Conservation (phyloP, 2,329 filamentous ascomycete genomes). For the Ceratocystis albifundus region DNA sequence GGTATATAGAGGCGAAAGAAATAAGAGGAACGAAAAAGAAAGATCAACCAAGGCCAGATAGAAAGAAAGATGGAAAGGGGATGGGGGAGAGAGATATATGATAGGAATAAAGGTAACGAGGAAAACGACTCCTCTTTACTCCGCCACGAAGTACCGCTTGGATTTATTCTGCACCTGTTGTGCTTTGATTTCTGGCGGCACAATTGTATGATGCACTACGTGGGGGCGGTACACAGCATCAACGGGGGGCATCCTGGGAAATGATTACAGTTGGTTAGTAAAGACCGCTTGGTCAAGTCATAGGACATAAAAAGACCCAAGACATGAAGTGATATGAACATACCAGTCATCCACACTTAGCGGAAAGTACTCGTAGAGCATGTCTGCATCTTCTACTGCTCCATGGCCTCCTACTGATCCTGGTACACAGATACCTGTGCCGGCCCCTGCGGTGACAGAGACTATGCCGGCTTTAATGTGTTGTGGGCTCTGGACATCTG, state of each 20-base stretch:
- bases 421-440: neutral
- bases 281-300: neutral
- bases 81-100: neutral
- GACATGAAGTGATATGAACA: slow-evolving; percentile 24
- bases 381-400: slow-evolving; percentile 64
- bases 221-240: slow-evolving; percentile 86
- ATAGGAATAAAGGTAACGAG: slow-evolving; percentile 22
- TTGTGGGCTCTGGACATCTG: slow-evolving; percentile 42
- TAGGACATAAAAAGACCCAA: neutral
- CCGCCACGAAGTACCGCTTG: slow-evolving; percentile 62
- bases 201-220: slow-evolving; percentile 77
- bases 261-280: slow-evolving; percentile 23
- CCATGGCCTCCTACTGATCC: slow-evolving; percentile 39
- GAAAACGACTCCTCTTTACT: slow-evolving; percentile 31
- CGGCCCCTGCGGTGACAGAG: slow-evolving; percentile 23
- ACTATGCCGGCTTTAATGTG: slow-evolving; percentile 31
- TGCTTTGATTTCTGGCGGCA: slow-evolving; percentile 58
- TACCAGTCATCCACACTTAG: slow-evolving; percentile 80
- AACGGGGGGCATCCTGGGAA: slow-evolving; percentile 62
- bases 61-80: neutral
- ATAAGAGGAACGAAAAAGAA: slow-evolving; percentile 19
- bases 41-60: neutral
- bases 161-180: slow-evolving; percentile 53
- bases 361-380: slow-evolving; percentile 91
- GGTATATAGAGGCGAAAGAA: slow-evolving; percentile 2